phyloP scores from a whole-genome alignment of 345 rosid species.

The Rhizophora apiculata region DNA sequence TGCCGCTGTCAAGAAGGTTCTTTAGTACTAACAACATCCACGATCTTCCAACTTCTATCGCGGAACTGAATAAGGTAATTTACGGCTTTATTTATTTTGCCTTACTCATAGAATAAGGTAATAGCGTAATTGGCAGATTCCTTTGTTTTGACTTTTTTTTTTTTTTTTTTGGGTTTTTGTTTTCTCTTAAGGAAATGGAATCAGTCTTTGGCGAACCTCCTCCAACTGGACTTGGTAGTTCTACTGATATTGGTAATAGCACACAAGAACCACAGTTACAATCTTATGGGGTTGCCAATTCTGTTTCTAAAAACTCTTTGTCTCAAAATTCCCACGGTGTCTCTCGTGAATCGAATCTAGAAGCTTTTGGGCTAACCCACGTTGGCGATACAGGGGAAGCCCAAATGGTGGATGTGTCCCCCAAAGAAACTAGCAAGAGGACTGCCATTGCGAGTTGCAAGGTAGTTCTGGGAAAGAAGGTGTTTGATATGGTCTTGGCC shows the following conservation, averaged over 20 bases:
- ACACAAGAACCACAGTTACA: conserved; percentile 24
- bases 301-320: background rate
- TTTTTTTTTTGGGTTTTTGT: background rate
- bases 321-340: background rate
- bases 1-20: conserved; percentile 21
- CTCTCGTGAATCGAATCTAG: conserved; percentile 11
- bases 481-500: conserved; percentile 72
- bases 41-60: conserved; percentile 17
- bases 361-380: conserved; percentile 47
- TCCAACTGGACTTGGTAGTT: conserved; percentile 41
- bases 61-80: conserved; percentile 25
- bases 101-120: too few relatives aligned
- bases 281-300: conserved; percentile 16
- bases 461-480: conserved; percentile 65
- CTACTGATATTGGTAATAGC: conserved; percentile 21
- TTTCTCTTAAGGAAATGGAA: conserved; percentile 70
- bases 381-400: conserved; percentile 66
- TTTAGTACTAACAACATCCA: conserved; percentile 12
- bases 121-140: background rate
- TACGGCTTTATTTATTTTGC: background rate
- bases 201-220: conserved; percentile 71
- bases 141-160: background rate
- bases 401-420: conserved; percentile 92
- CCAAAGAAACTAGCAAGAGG: conserved; percentile 59
- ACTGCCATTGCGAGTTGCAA: conserved; percentile 75